Evolutionary conservation across 352 stramenopile genomes (phyloP).

Genomic region (Pythium biforme): DNA sequence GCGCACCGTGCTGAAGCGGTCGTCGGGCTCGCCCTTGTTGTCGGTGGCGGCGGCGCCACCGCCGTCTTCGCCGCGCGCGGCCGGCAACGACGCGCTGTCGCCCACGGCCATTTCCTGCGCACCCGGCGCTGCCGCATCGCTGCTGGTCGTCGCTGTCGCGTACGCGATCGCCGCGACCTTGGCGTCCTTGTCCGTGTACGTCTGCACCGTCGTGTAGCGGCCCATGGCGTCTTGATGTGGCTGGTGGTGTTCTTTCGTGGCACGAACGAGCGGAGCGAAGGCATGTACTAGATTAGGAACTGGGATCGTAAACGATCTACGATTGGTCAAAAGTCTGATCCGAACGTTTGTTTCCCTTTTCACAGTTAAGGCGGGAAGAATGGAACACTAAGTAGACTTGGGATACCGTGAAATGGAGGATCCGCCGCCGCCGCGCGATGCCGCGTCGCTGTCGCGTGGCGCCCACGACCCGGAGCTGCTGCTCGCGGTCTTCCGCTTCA

Average conservation of each 20-base stretch:
- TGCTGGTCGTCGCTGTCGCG: conserved; percentile 9
- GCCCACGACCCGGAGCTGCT: conserved; percentile 20
- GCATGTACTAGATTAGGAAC: neutral
- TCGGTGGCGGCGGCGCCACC: neutral
- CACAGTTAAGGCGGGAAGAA: too few relatives aligned
- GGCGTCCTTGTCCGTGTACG: conserved; percentile 80
- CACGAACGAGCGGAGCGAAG: neutral
- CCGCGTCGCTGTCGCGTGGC: too few relatives aligned
- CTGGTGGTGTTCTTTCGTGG: neutral
- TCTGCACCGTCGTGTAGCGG: conserved; percentile 81
- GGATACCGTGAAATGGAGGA: neutral
- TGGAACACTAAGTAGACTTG: too few relatives aligned
- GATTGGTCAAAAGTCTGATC: neutral
- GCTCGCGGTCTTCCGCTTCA: conserved; percentile 45
- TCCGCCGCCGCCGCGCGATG: neutral
- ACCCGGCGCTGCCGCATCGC: neutral
- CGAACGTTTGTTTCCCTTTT: neutral
- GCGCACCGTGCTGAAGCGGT: conserved; percentile 61
- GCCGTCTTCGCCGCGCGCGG: conserved; percentile 10
- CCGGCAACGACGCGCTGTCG: conserved; percentile 1
- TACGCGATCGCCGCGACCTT: conserved; percentile 72
- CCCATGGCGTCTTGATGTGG: conserved; percentile 38
- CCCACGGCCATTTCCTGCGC: conserved; percentile 3
- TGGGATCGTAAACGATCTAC: neutral
- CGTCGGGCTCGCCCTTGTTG: conserved; percentile 23